Evolutionary conservation across 192 early-diverging fungal genomes (phyloP).

Genomic region (Coemansia sp.): DNA sequence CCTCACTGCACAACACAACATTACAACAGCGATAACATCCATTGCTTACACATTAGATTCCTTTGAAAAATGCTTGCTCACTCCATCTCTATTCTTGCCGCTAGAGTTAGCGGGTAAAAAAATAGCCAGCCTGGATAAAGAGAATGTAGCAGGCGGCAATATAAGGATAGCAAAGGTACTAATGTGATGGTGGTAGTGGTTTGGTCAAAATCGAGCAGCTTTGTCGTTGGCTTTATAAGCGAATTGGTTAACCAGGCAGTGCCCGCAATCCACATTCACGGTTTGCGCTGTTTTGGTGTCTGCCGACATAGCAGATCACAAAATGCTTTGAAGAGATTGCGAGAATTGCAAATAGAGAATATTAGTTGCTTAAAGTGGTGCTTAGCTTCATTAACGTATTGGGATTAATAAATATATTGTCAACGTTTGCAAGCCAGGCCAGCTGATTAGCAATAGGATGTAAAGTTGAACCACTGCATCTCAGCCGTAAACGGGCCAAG

Average conservation of each 20-base stretch:
- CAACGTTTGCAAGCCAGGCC: background rate
- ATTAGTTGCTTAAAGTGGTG: background rate
- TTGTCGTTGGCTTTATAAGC: background rate
- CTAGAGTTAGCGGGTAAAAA: background rate
- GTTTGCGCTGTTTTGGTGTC: background rate
- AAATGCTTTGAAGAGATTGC: background rate
- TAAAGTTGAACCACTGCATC: conserved; percentile 36
- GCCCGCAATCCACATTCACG: background rate
- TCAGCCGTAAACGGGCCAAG: conserved; percentile 35
- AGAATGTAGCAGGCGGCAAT: too few species aligned
- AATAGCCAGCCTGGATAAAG: background rate
- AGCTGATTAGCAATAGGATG: conserved; percentile 28
- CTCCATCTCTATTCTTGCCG: too few species aligned
- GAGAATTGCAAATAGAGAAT: background rate
- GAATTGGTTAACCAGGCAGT: background rate
- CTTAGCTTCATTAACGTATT: background rate
- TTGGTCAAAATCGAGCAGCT: background rate
- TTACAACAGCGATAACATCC: too few species aligned
- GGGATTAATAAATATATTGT: background rate
- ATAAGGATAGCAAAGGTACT: too few species aligned
- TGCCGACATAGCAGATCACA: background rate
- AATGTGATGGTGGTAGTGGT: too few species aligned
- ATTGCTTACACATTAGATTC: too few species aligned
- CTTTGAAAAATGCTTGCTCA: too few species aligned
- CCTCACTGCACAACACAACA: too few species aligned